Conservation (phyloP, 164 flowering plant genomes). For the Umbilicus rupestris region DNA sequence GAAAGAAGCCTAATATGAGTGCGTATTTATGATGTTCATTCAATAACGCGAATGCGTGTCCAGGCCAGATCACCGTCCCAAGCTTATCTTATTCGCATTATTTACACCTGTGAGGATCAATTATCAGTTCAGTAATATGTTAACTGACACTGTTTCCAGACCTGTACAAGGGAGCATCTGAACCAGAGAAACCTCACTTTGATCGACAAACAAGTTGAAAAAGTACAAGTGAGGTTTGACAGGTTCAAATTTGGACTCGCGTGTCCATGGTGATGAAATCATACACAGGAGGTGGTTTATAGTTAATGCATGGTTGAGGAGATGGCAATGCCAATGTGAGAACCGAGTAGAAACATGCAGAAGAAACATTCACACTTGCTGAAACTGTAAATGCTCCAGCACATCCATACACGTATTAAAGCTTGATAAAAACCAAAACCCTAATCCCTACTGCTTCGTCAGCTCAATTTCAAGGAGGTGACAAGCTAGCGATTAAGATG, state of each 20-base stretch:
- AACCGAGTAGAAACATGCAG: slow-evolving; percentile 1
- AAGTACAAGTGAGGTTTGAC: too few relatives aligned
- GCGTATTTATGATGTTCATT: background rate
- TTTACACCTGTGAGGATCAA: background rate
- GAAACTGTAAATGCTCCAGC: background rate
- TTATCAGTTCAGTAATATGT: too few relatives aligned
- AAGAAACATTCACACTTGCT: too few relatives aligned
- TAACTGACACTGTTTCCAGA: too few relatives aligned
- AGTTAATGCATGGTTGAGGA: slow-evolving; percentile 4
- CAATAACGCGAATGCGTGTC: background rate
- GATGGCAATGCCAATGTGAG: background rate
- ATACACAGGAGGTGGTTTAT: background rate
- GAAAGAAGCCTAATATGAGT: background rate
- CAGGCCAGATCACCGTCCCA: background rate
- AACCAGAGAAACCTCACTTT: too few relatives aligned
- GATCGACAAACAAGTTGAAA: too few relatives aligned
- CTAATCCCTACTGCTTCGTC: too few relatives aligned
- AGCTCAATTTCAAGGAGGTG: too few relatives aligned
- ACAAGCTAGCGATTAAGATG: background rate
- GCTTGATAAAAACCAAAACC: too few relatives aligned
- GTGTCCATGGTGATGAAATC: too few relatives aligned
- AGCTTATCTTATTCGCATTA: background rate
- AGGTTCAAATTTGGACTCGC: too few relatives aligned
- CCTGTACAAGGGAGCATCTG: too few relatives aligned
- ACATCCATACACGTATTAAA: background rate